Percentiles rank a stretch among this genome's conserved stretches.
Evolutionary conservation across 2,329 filamentous ascomycete genomes (phyloP).

Genomic region (Aspergillus novofumigatus): DNA sequence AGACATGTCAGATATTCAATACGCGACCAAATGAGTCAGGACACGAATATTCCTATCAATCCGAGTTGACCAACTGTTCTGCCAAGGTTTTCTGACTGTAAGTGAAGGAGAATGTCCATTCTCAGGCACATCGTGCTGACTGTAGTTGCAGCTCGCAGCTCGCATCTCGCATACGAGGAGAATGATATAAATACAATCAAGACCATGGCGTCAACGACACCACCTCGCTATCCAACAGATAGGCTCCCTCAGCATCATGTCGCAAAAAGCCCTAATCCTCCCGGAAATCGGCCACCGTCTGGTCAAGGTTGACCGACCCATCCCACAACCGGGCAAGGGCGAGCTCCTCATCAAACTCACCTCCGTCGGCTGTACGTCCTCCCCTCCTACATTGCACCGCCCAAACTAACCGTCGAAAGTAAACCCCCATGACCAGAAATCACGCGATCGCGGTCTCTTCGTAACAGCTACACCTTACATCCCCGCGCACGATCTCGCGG

Average conservation of each 20-base stretch:
- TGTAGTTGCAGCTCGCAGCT: not conserved
- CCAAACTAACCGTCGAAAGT: not conserved
- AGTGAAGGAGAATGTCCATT: not conserved
- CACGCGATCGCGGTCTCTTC: constrained; percentile 33
- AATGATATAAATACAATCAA: not conserved
- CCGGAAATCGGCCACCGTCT: constrained; percentile 21
- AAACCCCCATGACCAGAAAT: constrained; percentile 36
- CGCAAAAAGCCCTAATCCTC: constrained; percentile 24
- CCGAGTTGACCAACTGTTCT: not conserved
- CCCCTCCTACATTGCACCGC: not conserved
- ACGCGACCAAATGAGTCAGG: not conserved
- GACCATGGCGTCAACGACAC: not conserved
- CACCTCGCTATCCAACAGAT: not conserved
- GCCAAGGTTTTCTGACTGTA: not conserved
- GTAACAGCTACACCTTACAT: constrained; percentile 28
- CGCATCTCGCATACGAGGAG: not conserved
- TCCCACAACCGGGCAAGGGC: constrained; percentile 27
- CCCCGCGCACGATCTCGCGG: constrained; percentile 34
- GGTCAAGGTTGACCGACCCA: constrained; percentile 10
- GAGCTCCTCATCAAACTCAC: constrained; percentile 38
- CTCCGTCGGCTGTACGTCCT: constrained; percentile 12
- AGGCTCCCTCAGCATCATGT: not conserved
- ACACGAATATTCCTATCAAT: not conserved
- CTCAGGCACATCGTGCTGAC: not conserved
- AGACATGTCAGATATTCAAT: not conserved